phyloP scores from a whole-genome alignment of 306 rosid genomes.

The barrel medic (Medicago truncatula) region DNA sequence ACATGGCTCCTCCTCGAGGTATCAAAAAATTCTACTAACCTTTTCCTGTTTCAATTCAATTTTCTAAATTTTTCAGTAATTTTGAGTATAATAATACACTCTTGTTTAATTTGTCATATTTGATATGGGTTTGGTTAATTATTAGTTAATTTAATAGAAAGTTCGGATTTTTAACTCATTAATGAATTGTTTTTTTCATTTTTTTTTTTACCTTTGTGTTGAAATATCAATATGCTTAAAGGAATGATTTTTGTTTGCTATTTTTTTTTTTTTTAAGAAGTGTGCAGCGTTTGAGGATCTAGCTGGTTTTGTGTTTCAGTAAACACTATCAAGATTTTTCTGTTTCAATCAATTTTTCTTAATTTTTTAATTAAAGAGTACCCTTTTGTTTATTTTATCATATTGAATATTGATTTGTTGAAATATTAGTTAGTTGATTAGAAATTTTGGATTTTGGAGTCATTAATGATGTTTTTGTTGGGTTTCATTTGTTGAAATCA shows the following conservation, averaged over 20 bases:
- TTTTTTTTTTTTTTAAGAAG: background rate
- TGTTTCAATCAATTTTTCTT: background rate
- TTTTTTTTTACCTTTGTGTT: too few species aligned
- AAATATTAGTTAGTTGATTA: background rate
- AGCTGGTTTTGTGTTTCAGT: background rate
- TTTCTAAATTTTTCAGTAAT: background rate
- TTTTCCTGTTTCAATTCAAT: too few species aligned
- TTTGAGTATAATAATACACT: background rate
- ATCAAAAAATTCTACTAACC: background rate
- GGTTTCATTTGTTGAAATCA: too few species aligned
- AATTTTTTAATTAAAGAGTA: background rate
- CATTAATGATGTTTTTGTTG: too few species aligned
- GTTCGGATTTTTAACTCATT: background rate
- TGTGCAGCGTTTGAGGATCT: background rate
- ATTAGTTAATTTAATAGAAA: background rate
- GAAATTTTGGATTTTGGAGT: background rate
- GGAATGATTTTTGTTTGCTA: background rate
- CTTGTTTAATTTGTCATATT: too few species aligned
- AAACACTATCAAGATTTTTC: background rate
- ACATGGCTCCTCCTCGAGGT: background rate
- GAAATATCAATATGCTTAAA: too few species aligned
- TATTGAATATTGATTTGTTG: too few species aligned
- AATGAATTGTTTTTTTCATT: too few species aligned
- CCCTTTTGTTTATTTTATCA: background rate
- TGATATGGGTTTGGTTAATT: background rate